Evolutionary conservation across 306 rosid genomes (phyloP).

Genomic region (Citrullus mucosospermus): DNA sequence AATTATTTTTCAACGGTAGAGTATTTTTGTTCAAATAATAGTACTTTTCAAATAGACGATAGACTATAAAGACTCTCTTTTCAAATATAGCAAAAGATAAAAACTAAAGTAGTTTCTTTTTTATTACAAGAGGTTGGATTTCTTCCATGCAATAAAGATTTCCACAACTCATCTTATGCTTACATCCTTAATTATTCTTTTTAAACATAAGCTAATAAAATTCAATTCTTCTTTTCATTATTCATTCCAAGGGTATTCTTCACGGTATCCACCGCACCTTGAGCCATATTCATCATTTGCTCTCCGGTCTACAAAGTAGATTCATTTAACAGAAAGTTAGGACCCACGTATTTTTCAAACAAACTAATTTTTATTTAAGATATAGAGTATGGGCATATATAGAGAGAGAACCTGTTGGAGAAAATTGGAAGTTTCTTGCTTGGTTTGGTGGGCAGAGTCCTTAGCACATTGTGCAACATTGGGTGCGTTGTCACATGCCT

Average conservation of each 20-base stretch:
- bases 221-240: slow-evolving; percentile 14
- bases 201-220: background rate
- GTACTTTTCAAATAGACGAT: too few species aligned
- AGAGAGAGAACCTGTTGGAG: slow-evolving; percentile 24
- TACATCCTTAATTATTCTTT: background rate
- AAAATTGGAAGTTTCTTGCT: slow-evolving; percentile 28
- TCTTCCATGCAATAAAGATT: too few species aligned
- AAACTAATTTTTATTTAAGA: too few species aligned
- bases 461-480: slow-evolving; percentile 18
- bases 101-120: too few species aligned
- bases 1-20: too few species aligned
- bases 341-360: too few species aligned
- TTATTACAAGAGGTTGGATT: too few species aligned
- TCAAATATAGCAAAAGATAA: too few species aligned
- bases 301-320: slow-evolving; percentile 28
- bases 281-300: slow-evolving; percentile 43
- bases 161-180: background rate
- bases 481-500: slow-evolving; percentile 17
- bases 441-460: slow-evolving; percentile 13
- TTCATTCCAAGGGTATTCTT: slow-evolving; percentile 48
- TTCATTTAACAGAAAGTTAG: background rate
- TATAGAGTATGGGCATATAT: too few species aligned
- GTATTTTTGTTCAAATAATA: too few species aligned
- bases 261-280: slow-evolving; percentile 37
- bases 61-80: too few species aligned